Evolutionary conservation across 2,329 filamentous ascomycete species (phyloP), one percentile per base, ranked within the genome.

Genomic region (Sporothrix globosa): DNA sequence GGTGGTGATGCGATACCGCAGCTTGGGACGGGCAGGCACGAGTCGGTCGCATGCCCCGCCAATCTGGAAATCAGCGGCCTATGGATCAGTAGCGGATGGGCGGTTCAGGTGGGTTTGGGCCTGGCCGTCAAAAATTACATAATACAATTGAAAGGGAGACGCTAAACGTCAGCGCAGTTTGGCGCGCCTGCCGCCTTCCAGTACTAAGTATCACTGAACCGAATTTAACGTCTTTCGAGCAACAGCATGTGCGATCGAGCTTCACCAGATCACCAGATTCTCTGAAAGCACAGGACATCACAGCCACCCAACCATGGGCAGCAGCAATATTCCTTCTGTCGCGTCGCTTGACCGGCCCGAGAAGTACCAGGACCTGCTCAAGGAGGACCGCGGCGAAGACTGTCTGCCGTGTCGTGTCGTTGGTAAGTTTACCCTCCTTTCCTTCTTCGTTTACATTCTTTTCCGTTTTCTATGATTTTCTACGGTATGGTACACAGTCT

Each of bases 361-460:
- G 77, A 86, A 86, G 72, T 84, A 88, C 67, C 80, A 91, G 73
- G 86, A 82, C 27, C 81, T 88, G 53, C 79, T 89, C 48, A 85
- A 84, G 72, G 78, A 84, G 75, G 86, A 88, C 75, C 82, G 84
- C 30, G 84, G 82, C 71, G 85, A 90, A 54, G 88, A 95, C 80
- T 95, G 92, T 79, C 81, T 88, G 53, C 83, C 90, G 46, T 96
- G 92, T 81, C 87, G 87, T 76, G 79, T 93, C 41, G 83, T 92
- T 68, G 92, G 92, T 92, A 81, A 76, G 85, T 82, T 11, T 48
- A 17, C 44, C 4, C 21, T 13, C 4, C 30, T 39, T 9, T 14
- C 21, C 24, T 24, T 14, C n/a, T 34, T 30, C 5, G 4, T 5
- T 34, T 21, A 3, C 14, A 11, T 21, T 19, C 14, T 48, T 21